These are phyloP conservation scores for Monascus ruber DNA, from an alignment of 2,329 filamentous ascomycete species.

Conservation along the genomic window DNA sequence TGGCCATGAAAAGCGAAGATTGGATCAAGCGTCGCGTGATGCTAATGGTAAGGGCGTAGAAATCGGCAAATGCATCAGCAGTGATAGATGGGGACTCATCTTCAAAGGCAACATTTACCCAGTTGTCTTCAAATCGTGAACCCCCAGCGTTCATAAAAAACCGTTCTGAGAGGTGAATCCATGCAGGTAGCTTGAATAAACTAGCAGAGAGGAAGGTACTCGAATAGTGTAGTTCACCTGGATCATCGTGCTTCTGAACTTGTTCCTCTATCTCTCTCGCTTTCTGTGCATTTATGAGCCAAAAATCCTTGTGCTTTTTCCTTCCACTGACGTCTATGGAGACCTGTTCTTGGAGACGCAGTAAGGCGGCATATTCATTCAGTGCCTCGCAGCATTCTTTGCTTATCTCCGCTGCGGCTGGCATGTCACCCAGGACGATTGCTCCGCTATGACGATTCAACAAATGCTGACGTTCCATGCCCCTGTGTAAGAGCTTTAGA, in stretches of 20 bases:
- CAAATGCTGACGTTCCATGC: constrained; percentile 31
- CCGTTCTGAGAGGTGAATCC: constrained; percentile 52
- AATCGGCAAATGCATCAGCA: constrained; percentile 63
- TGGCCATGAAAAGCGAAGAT: constrained; percentile 57
- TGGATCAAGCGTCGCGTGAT: constrained; percentile 61
- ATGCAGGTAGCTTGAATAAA: constrained; percentile 49
- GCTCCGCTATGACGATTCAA: constrained; percentile 22
- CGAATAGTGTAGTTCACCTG: constrained; percentile 5
- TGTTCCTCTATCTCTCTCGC: constrained; percentile 21
- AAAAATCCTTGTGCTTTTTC: constrained; percentile 50
- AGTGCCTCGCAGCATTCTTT: constrained; percentile 53
- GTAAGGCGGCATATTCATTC: constrained; percentile 55
- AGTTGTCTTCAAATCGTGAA: constrained; percentile 51
- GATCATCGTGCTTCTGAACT: constrained; percentile 16
- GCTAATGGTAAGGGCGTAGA: constrained; percentile 56
- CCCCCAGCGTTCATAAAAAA: constrained; percentile 64
- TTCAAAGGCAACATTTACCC: constrained; percentile 46
- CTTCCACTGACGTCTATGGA: constrained; percentile 51
- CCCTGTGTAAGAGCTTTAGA: constrained; percentile 49
- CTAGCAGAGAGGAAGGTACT: constrained; percentile 38
- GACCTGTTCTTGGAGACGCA: constrained; percentile 53
- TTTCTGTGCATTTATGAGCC: constrained; percentile 46
- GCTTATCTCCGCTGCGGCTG: constrained; percentile 63
- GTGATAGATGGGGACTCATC: constrained; percentile 55
- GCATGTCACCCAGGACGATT: constrained; percentile 46